Evolutionary conservation across 2,329 filamentous ascomycete species (phyloP).

Genomic region (Ophiostoma novo-ulmi): DNA sequence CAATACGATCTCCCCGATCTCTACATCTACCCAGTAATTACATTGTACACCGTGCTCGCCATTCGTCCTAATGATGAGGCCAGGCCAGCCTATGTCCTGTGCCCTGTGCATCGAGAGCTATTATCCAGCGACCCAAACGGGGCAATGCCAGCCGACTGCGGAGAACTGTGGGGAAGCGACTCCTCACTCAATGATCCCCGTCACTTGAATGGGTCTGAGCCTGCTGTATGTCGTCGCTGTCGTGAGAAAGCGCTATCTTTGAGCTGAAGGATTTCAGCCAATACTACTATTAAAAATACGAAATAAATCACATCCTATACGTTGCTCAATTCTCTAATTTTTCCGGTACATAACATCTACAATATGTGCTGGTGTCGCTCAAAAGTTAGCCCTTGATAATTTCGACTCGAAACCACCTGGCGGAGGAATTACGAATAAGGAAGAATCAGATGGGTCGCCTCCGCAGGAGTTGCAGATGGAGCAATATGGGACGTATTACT

Average conservation of each 20-base stretch:
- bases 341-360: neutral
- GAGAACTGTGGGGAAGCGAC: constrained; percentile 13
- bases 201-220: neutral
- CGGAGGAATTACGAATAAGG: neutral
- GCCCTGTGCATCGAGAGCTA: neutral
- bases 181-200: neutral
- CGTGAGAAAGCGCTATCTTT: neutral
- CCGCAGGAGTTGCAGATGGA: neutral
- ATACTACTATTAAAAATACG: neutral
- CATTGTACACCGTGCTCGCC: neutral
- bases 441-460: neutral
- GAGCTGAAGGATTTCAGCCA: neutral
- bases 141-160: constrained; percentile 8
- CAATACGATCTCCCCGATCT: too few species aligned
- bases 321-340: neutral
- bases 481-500: neutral
- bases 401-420: neutral
- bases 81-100: neutral
- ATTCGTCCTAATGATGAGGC: neutral
- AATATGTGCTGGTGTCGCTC: neutral
- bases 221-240: neutral
- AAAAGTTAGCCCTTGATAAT: neutral
- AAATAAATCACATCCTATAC: neutral
- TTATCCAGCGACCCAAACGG: neutral
- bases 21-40: too few species aligned